Evolutionary conservation across 164 flowering plant species (phyloP).

Genomic region (Vitis riparia): DNA sequence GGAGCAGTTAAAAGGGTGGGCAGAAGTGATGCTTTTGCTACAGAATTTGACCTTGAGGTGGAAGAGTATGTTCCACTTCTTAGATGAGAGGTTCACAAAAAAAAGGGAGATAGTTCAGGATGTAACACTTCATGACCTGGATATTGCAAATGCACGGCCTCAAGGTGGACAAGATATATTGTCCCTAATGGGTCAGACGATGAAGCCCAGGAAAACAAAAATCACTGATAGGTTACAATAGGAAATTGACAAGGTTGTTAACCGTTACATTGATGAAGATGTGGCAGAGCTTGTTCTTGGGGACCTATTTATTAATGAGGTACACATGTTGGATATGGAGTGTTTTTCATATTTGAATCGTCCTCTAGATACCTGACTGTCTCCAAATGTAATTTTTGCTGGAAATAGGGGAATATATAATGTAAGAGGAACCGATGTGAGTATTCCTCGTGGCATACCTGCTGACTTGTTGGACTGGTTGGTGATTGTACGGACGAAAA

Average conservation of each 20-base stretch:
- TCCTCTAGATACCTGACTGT: slow-evolving; percentile 84
- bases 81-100: slow-evolving; percentile 98
- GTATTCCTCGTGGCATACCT: slow-evolving; percentile 95
- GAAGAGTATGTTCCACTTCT: slow-evolving; percentile 99
- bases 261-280: slow-evolving; percentile 87
- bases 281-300: slow-evolving; percentile 99
- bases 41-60: slow-evolving; percentile 98
- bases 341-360: slow-evolving; percentile 95
- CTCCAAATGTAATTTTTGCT: slow-evolving; percentile 79
- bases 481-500: slow-evolving; percentile 79
- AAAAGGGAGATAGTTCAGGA: slow-evolving; percentile 87
- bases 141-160: slow-evolving; percentile 58
- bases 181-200: slow-evolving; percentile 71
- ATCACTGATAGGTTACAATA: slow-evolving; percentile 91
- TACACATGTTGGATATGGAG: slow-evolving; percentile 96
- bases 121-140: slow-evolving; percentile 55
- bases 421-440: slow-evolving; percentile 89
- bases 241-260: slow-evolving; percentile 95
- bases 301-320: slow-evolving; percentile 80
- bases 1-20: slow-evolving; percentile 99
- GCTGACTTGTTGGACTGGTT: slow-evolving; percentile 88
- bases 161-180: slow-evolving; percentile 55
- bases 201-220: slow-evolving; percentile 96
- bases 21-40: slow-evolving; percentile 97
- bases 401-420: slow-evolving; percentile 87